phyloP scores from a whole-genome alignment of 1,139 yeast genomes.

The Geotrichum klebahnii region DNA sequence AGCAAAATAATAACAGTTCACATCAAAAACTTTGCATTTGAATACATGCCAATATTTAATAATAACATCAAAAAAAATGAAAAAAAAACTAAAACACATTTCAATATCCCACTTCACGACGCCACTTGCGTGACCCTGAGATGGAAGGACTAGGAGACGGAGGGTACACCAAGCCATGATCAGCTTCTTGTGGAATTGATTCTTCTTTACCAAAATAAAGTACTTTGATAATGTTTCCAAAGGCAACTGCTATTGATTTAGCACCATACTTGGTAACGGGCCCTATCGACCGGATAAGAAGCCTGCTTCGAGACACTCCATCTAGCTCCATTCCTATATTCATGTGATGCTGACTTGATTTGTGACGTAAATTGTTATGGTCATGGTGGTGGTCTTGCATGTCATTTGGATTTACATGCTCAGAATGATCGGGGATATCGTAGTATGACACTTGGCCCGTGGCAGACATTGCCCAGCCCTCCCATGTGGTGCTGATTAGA shows the following conservation, averaged over 20 bases:
- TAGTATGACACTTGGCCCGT: constrained; percentile 59
- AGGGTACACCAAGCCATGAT: constrained; percentile 3
- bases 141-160: constrained; percentile 11
- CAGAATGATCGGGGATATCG: constrained; percentile 53
- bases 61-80: no score
- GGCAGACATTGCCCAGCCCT: constrained; percentile 71
- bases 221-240: constrained; percentile 68
- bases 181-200: constrained; percentile 21
- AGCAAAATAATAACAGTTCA: no score
- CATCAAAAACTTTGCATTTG: no score
- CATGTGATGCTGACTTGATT: background rate
- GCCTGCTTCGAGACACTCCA: constrained; percentile 27
- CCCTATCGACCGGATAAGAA: constrained; percentile 49
- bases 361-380: background rate
- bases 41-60: no score
- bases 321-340: constrained; percentile 21
- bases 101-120: constrained; percentile 20
- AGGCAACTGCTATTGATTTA: constrained; percentile 68
- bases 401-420: constrained; percentile 55
- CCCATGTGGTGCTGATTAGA: constrained; percentile 48
- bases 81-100: no score
- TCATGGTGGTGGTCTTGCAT: background rate
- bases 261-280: constrained; percentile 66
- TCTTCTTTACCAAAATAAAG: constrained; percentile 65
- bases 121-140: constrained; percentile 17